A percentile compares a stretch with the other conserved stretches of the same genome.
Evolutionary conservation across 305 asterid genomes (phyloP).

Genomic region (Andrographis paniculata): DNA sequence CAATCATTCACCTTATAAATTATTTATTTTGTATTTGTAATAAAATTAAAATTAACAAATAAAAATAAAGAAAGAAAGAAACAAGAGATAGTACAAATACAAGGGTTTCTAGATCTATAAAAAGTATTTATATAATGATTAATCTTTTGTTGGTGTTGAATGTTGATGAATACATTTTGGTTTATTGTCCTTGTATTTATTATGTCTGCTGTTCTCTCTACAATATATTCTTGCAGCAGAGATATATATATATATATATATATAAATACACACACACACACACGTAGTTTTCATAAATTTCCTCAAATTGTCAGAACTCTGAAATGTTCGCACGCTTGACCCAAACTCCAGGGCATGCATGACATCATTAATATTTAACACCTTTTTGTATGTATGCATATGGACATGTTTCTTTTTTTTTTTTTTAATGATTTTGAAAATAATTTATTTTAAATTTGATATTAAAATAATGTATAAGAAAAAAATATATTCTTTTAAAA

Average conservation of each 20-base stretch:
- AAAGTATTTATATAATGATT: too few relatives aligned
- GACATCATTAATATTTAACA: not conserved
- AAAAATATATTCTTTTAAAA: too few relatives aligned
- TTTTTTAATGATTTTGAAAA: not conserved
- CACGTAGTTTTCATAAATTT: conserved; percentile 31
- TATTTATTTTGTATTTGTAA: too few relatives aligned
- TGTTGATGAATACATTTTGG: conserved; percentile 17
- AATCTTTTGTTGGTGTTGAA: too few relatives aligned
- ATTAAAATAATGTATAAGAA: too few relatives aligned
- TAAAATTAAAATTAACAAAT: too few relatives aligned
- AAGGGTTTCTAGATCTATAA: too few relatives aligned
- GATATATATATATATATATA: too few relatives aligned
- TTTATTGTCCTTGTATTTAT: conserved; percentile 36
- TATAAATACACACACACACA: conserved; percentile 4
- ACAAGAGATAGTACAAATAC: too few relatives aligned
- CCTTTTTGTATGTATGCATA: conserved; percentile 5
- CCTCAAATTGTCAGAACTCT: conserved; percentile 33
- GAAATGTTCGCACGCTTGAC: conserved; percentile 34
- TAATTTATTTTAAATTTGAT: not conserved
- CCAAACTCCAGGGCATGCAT: not conserved
- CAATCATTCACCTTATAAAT: not conserved
- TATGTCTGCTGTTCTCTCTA: conserved; percentile 8
- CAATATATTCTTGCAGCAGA: too few relatives aligned
- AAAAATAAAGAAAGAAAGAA: too few relatives aligned
- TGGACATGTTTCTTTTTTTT: not conserved